These are phyloP conservation scores for Brasenia schreberi DNA, from an alignment of 164 flowering plant genomes.

Conservation along the genomic window DNA sequence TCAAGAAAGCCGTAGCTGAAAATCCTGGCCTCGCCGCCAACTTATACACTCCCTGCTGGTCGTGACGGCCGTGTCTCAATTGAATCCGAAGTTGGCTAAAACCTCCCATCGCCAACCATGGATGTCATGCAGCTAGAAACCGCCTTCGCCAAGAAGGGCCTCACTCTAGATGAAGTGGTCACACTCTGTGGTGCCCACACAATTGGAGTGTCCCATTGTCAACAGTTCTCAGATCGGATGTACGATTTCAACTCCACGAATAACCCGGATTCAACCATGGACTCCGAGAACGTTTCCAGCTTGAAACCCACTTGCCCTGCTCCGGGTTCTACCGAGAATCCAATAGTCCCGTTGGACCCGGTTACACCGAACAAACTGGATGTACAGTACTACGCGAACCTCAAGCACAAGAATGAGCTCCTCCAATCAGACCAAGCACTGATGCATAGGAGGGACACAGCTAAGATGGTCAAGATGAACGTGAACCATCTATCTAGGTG, in stretches of 20 bases:
- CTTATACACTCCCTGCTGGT: constrained; percentile 37
- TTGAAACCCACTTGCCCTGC: constrained; percentile 4
- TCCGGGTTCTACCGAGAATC: constrained; percentile 1
- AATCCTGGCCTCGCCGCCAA: constrained; percentile 58
- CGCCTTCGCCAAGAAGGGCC: constrained; percentile 31
- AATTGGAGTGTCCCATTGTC: constrained; percentile 12
- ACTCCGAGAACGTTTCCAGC: not conserved
- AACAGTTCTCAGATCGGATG: constrained; percentile 4
- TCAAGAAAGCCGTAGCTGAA: constrained; percentile 30
- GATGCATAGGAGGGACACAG: constrained; percentile 5
- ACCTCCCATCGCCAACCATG: constrained; percentile 23
- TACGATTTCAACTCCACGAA: constrained; percentile 8
- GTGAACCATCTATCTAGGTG: constrained; percentile 6
- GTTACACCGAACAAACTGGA: constrained; percentile 8
- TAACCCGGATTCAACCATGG: constrained; percentile 5
- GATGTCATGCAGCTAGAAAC: constrained; percentile 20
- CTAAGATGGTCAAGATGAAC: constrained; percentile 10
- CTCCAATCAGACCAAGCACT: constrained; percentile 13
- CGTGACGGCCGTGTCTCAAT: constrained; percentile 38
- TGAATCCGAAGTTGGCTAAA: constrained; percentile 20
- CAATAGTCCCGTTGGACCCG: constrained; percentile 8
- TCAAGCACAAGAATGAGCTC: constrained; percentile 8
- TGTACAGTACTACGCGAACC: constrained; percentile 12
- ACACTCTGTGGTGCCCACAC: constrained; percentile 22
- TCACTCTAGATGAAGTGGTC: constrained; percentile 41